Conservation (phyloP, 2,329 filamentous ascomycete species). For the Beauveria bassiana region DNA sequence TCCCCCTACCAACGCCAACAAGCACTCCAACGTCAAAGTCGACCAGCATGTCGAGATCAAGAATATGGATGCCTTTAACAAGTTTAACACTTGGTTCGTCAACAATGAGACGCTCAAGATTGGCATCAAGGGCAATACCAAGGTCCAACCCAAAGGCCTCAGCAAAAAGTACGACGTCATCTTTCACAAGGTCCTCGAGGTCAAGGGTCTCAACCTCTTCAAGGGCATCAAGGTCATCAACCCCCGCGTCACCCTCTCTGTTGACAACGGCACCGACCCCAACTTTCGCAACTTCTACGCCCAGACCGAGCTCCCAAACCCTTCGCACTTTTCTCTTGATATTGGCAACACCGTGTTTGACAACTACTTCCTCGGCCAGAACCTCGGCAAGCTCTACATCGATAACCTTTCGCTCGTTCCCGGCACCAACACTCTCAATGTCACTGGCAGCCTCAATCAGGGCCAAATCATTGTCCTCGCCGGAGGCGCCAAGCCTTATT, state of each 20-base stretch:
- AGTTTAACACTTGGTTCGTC: conserved; percentile 49
- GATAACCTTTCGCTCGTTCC: conserved; percentile 51
- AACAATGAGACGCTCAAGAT: conserved; percentile 42
- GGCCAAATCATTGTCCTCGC: conserved; percentile 35
- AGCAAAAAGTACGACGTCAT: conserved; percentile 39
- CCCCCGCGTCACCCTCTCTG: conserved; percentile 36
- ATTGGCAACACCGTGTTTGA: conserved; percentile 58
- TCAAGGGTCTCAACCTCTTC: conserved; percentile 49
- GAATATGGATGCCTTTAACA: conserved; percentile 40
- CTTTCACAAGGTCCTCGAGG: conserved; percentile 47
- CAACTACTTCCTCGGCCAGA: conserved; percentile 43
- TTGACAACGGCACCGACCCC: conserved; percentile 27
- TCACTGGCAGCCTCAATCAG: conserved; percentile 48
- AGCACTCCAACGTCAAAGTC: conserved; percentile 43
- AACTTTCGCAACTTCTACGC: conserved; percentile 51
- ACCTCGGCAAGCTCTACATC: conserved; percentile 50
- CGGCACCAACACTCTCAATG: conserved; percentile 47
- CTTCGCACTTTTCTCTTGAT: conserved; percentile 54
- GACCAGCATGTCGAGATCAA: conserved; percentile 39
- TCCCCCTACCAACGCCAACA: conserved; percentile 41
- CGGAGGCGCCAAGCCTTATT: conserved; percentile 37
- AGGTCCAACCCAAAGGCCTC: conserved; percentile 43
- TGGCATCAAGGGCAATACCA: conserved; percentile 43
- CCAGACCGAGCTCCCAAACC: conserved; percentile 54
- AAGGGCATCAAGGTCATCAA: conserved; percentile 44